phyloP scores from a whole-genome alignment of 2,329 filamentous ascomycete species.

The Huntiella decipiens region DNA sequence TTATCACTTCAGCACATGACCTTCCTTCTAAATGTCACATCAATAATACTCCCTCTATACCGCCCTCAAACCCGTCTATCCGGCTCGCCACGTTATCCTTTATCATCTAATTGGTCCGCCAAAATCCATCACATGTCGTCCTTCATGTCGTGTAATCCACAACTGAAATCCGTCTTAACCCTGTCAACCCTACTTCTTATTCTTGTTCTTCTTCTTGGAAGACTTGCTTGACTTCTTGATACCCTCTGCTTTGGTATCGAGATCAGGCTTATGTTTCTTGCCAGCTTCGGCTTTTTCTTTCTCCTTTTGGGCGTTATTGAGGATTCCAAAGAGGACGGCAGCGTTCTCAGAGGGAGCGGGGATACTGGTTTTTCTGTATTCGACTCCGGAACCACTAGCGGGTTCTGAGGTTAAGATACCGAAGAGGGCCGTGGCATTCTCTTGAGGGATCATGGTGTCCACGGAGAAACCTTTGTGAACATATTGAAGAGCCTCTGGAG shows the following conservation, averaged over 20 bases:
- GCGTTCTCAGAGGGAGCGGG: neutral
- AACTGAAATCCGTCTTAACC: neutral
- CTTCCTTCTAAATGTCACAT: too few species aligned
- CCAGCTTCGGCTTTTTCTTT: neutral
- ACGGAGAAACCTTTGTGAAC: neutral
- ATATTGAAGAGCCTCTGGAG: neutral
- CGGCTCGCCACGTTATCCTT: neutral
- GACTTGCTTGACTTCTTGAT: conserved; percentile 7
- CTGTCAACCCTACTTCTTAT: neutral
- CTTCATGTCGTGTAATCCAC: neutral
- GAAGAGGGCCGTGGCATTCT: conserved; percentile 4
- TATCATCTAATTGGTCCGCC: neutral
- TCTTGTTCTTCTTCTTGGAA: conserved; percentile 8
- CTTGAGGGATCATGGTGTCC: neutral
- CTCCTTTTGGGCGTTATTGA: neutral
- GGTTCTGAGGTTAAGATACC: conserved; percentile 2
- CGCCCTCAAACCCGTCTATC: too few species aligned
- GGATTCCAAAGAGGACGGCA: conserved; percentile 5
- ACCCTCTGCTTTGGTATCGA: neutral
- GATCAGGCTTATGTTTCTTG: neutral
- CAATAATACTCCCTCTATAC: too few species aligned
- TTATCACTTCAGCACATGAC: too few species aligned
- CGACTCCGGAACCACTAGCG: neutral
- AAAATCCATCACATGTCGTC: neutral
- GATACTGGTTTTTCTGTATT: neutral